A percentile compares a stretch with the other conserved stretches of the same genome.
These are phyloP conservation scores for Colletotrichum cuscutae DNA, from an alignment of 2,329 filamentous ascomycete species.

Conservation along the genomic window DNA sequence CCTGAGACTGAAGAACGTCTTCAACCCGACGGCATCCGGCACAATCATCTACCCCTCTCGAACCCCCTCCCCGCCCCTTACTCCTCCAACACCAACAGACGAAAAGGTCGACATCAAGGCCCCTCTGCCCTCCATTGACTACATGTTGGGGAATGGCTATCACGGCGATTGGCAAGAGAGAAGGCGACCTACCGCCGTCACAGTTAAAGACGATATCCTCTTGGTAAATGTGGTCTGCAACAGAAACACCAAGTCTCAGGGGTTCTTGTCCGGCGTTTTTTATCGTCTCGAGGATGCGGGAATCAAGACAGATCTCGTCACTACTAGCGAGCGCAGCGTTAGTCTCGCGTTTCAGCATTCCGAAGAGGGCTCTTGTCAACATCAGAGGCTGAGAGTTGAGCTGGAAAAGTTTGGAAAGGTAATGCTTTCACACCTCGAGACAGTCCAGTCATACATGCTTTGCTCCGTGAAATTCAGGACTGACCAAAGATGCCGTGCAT, in stretches of 20 bases:
- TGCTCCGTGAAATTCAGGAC: rapidly evolving
- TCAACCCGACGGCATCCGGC: constrained; percentile 81
- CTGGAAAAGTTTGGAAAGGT: constrained; percentile 87
- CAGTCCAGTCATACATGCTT: too few species aligned
- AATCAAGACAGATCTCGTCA: constrained; percentile 94
- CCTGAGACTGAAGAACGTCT: constrained; percentile 91
- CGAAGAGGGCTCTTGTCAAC: constrained; percentile 67
- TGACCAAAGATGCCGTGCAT: background rate
- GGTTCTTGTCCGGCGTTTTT: constrained; percentile 96
- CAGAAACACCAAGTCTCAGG: constrained; percentile 94
- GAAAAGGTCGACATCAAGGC: constrained; percentile 55
- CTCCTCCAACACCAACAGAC: constrained; percentile 62
- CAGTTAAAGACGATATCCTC: constrained; percentile 95
- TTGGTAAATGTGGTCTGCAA: constrained; percentile 99
- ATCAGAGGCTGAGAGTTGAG: constrained; percentile 75
- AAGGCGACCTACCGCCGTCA: constrained; percentile 87
- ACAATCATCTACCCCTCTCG: constrained; percentile 84
- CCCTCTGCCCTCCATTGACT: constrained; percentile 41
- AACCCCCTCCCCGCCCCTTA: constrained; percentile 64
- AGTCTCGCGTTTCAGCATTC: constrained; percentile 95
- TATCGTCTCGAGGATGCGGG: constrained; percentile 86
- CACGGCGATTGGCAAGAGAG: constrained; percentile 14
- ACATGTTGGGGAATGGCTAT: constrained; percentile 22
- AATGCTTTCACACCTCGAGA: constrained; percentile 69
- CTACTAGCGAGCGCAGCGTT: constrained; percentile 94